Percentiles rank a stretch among this genome's conserved stretches.
Conservation (phyloP, 176 grass and related monocot genomes). For the Pontederia paniculata region DNA sequence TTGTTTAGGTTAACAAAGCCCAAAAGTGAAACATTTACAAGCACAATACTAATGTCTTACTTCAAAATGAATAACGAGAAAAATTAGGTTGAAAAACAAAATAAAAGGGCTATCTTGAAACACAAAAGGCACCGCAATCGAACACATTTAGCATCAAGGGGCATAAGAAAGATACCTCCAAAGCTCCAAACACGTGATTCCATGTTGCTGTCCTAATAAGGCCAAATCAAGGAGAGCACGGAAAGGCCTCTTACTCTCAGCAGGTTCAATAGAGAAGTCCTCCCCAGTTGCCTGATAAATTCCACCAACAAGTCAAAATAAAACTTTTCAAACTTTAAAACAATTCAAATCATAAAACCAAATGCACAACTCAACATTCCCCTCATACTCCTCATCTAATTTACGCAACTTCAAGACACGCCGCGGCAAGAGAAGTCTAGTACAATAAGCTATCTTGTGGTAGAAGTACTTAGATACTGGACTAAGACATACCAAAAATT, state of each 20-base stretch:
- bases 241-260: conserved; percentile 44
- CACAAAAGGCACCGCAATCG: too few species aligned
- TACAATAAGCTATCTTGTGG: conserved; percentile 32
- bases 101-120: too few species aligned
- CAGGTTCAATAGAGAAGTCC: conserved; percentile 48
- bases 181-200: conserved; percentile 53
- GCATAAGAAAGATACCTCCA: conserved; percentile 27
- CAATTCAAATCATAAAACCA: not conserved
- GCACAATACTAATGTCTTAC: too few species aligned
- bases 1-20: too few species aligned
- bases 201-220: conserved; percentile 64
- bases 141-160: too few species aligned
- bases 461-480: not conserved
- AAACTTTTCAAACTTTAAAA: not conserved
- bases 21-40: too few species aligned
- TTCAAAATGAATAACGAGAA: too few species aligned
- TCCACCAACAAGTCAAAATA: not conserved
- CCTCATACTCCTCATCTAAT: conserved; percentile 46
- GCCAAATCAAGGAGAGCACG: conserved; percentile 57
- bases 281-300: conserved; percentile 38
- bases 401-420: conserved; percentile 43
- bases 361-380: conserved; percentile 20
- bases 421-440: conserved; percentile 55
- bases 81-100: too few species aligned
- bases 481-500: too few species aligned